A percentile compares a stretch with the other conserved stretches of the same genome.
Conservation (phyloP, 495 filamentous ascomycete species). For the Podospora tetraspora region DNA sequence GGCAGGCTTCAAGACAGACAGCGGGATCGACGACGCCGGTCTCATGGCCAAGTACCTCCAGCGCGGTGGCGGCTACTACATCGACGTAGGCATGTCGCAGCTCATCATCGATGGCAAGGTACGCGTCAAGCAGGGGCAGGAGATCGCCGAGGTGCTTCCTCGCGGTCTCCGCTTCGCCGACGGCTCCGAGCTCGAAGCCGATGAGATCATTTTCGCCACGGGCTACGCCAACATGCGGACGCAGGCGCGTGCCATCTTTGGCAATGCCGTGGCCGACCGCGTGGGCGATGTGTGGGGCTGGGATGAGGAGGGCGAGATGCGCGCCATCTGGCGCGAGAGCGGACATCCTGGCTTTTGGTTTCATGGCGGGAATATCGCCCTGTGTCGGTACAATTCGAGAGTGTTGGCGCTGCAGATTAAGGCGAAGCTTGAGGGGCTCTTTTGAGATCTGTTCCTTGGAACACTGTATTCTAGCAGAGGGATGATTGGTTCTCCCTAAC, state of each 20-base stretch:
- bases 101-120: constrained; percentile 74
- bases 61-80: constrained; percentile 73
- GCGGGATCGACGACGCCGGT: constrained; percentile 59
- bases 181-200: constrained; percentile 62
- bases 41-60: constrained; percentile 71
- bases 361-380: constrained; percentile 73
- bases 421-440: constrained; percentile 50
- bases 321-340: constrained; percentile 62
- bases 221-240: constrained; percentile 79
- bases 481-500: neutral
- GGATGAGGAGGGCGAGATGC: constrained; percentile 70
- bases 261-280: constrained; percentile 61
- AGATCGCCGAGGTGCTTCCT: constrained; percentile 56
- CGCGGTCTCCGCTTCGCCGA: constrained; percentile 62
- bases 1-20: constrained; percentile 66
- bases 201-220: constrained; percentile 79
- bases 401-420: constrained; percentile 74
- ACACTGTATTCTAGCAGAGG: neutral
- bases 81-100: constrained; percentile 70
- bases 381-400: constrained; percentile 67
- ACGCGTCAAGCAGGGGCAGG: constrained; percentile 65
- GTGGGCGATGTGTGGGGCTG: constrained; percentile 72
- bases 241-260: constrained; percentile 57
- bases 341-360: constrained; percentile 79
- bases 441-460: constrained; percentile 15